Evolutionary conservation across 208 protist genomes (phyloP), one percentile per base, ranked within the genome.

Genomic region (Leishmania martiniquensis): DNA sequence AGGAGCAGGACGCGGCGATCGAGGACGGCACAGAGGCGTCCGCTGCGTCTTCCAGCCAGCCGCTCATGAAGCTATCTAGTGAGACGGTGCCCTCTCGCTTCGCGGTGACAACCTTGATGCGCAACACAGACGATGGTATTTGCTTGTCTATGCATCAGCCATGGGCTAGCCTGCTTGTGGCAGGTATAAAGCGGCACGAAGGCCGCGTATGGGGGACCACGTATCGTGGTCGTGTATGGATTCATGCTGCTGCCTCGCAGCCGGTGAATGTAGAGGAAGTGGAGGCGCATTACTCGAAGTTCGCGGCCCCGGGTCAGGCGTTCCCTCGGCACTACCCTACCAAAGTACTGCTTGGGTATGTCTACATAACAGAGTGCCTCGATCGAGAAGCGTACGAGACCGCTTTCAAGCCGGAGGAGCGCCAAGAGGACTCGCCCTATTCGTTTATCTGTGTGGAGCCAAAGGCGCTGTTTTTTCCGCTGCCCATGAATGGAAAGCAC

Each of bases 91-190:
- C 69, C 57, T 51, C 77, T 25, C 85, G 81, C 52, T 92, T 94
- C 39, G 77, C 76, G 25, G 87, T 88, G 1, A 92, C 90, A 32
- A 65, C 66, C 20, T 42, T 83, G 4, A 96, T 97, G 91, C 86
- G 84, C 66, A 81, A 80, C 71, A 84, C 83, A 49, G 96, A 98
- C 85, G 87, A 94, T 32, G 92, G 94, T 60, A 80, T 97, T 52
- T 97, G 93, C 69, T 72, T 98, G 7, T 96, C 91, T 4, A 98
- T 98, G 95, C 97, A 98, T 76, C 97, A 98, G 83, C 97, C 97
- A 55, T 98, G 95, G 94, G 95, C 94, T 9, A 93, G 88, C 52
- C 84, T 98, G 59, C 85, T 98, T 32, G 93, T 98, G 39, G 85
- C 86, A 6, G 97, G 96, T 47, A 97, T 98, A 72, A 98, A 98